A percentile compares a stretch with the other conserved stretches of the same genome.
Evolutionary conservation across 2,329 filamentous ascomycete species (phyloP).

Genomic region (Cytospora mali): DNA sequence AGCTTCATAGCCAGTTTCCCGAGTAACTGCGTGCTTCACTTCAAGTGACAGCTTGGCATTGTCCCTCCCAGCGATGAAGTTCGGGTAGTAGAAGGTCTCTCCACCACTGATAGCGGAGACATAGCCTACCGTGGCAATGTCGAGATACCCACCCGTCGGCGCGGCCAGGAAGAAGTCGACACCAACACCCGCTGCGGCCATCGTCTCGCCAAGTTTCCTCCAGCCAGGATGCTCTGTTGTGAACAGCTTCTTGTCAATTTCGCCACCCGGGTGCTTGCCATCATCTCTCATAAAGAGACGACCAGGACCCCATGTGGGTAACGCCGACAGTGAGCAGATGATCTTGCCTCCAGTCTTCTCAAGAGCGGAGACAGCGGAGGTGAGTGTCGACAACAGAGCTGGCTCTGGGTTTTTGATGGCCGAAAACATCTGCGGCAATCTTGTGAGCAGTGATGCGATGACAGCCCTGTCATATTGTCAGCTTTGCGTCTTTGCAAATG

Average conservation of each 20-base stretch:
- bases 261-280: conserved; percentile 80
- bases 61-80: conserved; percentile 88
- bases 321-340: conserved; percentile 80
- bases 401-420: conserved; percentile 89
- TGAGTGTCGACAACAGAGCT: conserved; percentile 80
- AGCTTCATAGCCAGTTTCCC: conserved; percentile 93
- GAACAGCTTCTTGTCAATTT: conserved; percentile 89
- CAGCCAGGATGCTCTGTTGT: conserved; percentile 87
- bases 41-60: conserved; percentile 81
- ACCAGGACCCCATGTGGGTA: conserved; percentile 91
- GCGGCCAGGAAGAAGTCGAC: conserved; percentile 94
- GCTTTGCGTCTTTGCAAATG: conserved; percentile 20
- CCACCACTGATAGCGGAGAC: conserved; percentile 88
- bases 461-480: conserved; percentile 56
- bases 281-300: conserved; percentile 85
- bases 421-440: conserved; percentile 84
- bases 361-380: conserved; percentile 81
- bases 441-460: conserved; percentile 83
- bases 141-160: conserved; percentile 86
- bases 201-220: conserved; percentile 82
- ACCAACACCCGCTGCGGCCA: conserved; percentile 85
- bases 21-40: conserved; percentile 80
- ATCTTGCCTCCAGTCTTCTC: conserved; percentile 90
- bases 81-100: conserved; percentile 95
- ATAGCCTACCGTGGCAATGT: conserved; percentile 89